phyloP scores from a whole-genome alignment of 1,284 basidiomycete species.

The Trametes versicolor region DNA sequence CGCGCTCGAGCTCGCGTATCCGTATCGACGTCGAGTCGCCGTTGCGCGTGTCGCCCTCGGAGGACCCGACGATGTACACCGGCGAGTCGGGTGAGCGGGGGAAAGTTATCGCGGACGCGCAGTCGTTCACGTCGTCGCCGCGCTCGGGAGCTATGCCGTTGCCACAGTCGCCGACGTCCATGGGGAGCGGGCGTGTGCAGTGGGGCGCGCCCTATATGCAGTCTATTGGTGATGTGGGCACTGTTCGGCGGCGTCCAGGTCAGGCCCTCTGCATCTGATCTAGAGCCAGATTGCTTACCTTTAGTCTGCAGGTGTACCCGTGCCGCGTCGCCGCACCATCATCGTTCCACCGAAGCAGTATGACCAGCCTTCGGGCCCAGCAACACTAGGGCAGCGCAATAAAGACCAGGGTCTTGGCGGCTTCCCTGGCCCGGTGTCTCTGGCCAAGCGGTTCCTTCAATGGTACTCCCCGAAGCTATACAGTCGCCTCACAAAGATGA shows the following conservation, averaged over 20 bases:
- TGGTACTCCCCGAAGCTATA: conserved; percentile 49
- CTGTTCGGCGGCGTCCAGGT: conserved; percentile 34
- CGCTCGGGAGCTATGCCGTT: conserved; percentile 45
- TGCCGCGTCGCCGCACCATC: conserved; percentile 31
- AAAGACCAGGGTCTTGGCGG: conserved; percentile 52
- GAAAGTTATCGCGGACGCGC: conserved; percentile 43
- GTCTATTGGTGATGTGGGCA: conserved; percentile 8
- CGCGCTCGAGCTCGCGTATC: conserved; percentile 13
- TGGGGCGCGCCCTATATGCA: conserved; percentile 9
- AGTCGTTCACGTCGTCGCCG: conserved; percentile 52
- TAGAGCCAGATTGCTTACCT: not conserved
- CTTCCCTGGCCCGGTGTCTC: conserved; percentile 54
- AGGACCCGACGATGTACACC: conserved; percentile 22
- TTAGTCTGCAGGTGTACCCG: conserved; percentile 23
- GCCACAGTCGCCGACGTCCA: conserved; percentile 30
- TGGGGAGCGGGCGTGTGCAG: conserved; percentile 15
- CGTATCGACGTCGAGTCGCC: conserved; percentile 31
- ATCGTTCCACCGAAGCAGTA: conserved; percentile 30
- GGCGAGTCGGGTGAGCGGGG: conserved; percentile 25
- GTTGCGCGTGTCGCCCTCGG: conserved; percentile 25
- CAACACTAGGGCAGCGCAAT: conserved; percentile 34
- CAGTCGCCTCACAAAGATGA: conserved; percentile 48
- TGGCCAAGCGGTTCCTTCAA: conserved; percentile 46
- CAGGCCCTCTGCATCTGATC: not conserved
- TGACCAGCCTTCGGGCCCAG: conserved; percentile 15